phyloP scores from a whole-genome alignment of 2,329 filamentous ascomycete species.

The Fusarium goolgardi region DNA sequence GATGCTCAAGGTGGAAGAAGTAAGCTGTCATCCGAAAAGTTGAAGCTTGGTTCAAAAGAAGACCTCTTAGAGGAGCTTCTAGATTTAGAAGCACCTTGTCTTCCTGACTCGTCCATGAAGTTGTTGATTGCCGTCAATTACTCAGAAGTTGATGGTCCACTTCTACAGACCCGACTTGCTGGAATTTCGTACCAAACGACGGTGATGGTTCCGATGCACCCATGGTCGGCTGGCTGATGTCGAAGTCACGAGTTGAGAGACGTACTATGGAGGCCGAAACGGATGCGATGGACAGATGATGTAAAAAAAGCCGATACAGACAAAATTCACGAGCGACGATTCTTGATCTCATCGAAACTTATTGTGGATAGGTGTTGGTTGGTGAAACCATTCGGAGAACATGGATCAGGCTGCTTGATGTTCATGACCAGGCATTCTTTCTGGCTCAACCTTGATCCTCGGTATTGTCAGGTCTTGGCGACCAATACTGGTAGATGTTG shows the following conservation, averaged over 20 bases:
- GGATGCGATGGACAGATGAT: not conserved
- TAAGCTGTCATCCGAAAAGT: slow-evolving; percentile 1
- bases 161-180: not conserved
- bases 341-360: slow-evolving; percentile 22
- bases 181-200: not conserved
- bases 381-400: slow-evolving; percentile 10
- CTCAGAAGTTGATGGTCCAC: not conserved
- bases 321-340: slow-evolving; percentile 3
- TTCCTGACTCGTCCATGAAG: slow-evolving; percentile 14
- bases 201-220: not conserved
- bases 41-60: slow-evolving; percentile 11
- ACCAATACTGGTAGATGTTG: not conserved
- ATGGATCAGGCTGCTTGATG: slow-evolving; percentile 22
- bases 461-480: slow-evolving; percentile 3
- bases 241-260: not conserved
- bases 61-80: slow-evolving; percentile 3
- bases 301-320: not conserved
- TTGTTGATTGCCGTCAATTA: not conserved
- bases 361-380: slow-evolving; percentile 19
- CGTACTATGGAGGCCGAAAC: not conserved
- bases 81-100: slow-evolving; percentile 17
- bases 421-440: slow-evolving; percentile 1
- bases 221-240: not conserved
- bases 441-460: slow-evolving; percentile 12
- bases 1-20: not conserved